Conservation (phyloP, 306 rosid species). For the apple (Malus domestica) region DNA sequence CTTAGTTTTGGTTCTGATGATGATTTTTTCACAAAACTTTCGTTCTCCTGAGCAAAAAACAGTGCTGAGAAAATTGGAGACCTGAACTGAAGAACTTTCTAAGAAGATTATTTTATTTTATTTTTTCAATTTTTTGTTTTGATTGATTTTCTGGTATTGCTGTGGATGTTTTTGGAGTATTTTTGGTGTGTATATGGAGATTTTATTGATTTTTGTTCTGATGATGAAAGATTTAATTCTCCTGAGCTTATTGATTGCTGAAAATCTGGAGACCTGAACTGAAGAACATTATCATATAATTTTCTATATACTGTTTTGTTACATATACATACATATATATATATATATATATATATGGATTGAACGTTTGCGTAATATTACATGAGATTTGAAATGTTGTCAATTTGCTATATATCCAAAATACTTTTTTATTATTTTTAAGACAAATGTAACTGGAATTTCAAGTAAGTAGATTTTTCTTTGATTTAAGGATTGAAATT, state of each 20-base stretch:
- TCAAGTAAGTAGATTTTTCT: no score
- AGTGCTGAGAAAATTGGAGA: not conserved
- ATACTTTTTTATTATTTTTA: no score
- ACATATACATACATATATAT: no score
- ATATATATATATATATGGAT: no score
- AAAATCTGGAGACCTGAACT: conserved; percentile 4
- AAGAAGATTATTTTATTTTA: not conserved
- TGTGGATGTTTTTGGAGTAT: no score
- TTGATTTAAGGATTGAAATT: no score
- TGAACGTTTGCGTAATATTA: no score
- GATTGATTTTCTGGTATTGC: not conserved
- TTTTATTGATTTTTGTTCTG: not conserved
- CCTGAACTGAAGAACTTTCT: not conserved
- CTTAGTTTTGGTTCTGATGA: not conserved
- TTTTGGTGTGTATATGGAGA: not conserved
- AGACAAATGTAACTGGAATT: no score
- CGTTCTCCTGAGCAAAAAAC: not conserved
- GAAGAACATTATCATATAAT: not conserved
- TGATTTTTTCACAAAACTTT: not conserved
- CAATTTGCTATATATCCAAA: no score
- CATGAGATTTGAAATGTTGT: not conserved
- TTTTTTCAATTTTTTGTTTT: not conserved
- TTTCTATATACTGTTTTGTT: no score
- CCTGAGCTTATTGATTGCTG: not conserved
- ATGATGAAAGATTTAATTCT: not conserved